Evolutionary conservation across 352 stramenopile species (phyloP).

Genomic region (Pythium phragmiticola): DNA sequence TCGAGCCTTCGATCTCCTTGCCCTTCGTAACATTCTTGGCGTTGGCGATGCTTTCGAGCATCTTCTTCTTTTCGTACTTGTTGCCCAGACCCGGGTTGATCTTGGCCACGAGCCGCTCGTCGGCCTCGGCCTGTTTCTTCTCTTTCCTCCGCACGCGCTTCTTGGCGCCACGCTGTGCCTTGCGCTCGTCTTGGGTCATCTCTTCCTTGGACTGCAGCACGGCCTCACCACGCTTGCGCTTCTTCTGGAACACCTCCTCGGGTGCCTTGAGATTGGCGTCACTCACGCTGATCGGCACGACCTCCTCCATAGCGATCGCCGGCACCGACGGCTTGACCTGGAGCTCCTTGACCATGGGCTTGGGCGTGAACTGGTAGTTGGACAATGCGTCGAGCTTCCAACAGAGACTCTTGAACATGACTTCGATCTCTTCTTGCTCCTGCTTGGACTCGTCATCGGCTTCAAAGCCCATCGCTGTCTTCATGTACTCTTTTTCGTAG

Average conservation of each 20-base stretch:
- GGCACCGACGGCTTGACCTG: conserved; percentile 80
- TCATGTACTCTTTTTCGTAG: conserved; percentile 96
- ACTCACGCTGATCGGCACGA: conserved; percentile 81
- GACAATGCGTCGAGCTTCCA: conserved; percentile 94
- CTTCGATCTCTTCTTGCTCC: conserved; percentile 93
- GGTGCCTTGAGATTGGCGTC: conserved; percentile 82
- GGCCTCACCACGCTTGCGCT: conserved; percentile 81
- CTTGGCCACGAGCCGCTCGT: conserved; percentile 92
- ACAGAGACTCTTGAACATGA: conserved; percentile 94
- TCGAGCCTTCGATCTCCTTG: conserved; percentile 79
- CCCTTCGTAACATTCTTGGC: conserved; percentile 85
- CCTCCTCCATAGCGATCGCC: conserved; percentile 84
- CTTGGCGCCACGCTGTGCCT: conserved; percentile 85
- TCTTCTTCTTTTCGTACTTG: conserved; percentile 95
- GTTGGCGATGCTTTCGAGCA: conserved; percentile 75
- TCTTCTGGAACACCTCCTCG: conserved; percentile 86
- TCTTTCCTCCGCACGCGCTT: conserved; percentile 91
- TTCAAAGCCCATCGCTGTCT: conserved; percentile 93
- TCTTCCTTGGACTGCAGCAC: conserved; percentile 83
- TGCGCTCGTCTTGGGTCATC: conserved; percentile 87
- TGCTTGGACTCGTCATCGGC: conserved; percentile 90
- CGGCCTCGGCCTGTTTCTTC: conserved; percentile 84
- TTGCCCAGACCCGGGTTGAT: conserved; percentile 94
- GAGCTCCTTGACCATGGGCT: conserved; percentile 91
- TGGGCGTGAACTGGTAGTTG: conserved; percentile 95